Evolutionary conservation across 768 basidiomycete genomes (phyloP), one percentile per base, ranked within the genome.

Genomic region (Suillus spraguei): DNA sequence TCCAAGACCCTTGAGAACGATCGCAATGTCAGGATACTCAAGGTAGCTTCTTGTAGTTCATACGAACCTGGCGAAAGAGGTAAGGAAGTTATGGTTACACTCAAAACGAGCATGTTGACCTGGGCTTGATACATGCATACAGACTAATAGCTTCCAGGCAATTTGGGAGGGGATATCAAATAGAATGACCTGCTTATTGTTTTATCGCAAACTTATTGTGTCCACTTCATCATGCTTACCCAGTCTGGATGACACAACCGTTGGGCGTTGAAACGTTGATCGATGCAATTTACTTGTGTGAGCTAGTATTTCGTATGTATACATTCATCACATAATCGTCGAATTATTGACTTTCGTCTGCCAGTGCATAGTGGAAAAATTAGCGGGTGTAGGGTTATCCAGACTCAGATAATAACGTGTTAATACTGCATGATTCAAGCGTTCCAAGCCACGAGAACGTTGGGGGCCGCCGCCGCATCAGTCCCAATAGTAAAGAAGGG

Each of bases 21-120:
- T 36, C 36, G 76, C 77, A 60, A 86, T 79, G 62, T 85, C 81
- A 14, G 78, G 79, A 64, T 80, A 83, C 63, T 85, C 83, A 58
- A 84, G 78, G 67, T 24, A 80, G 47, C 13, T 69, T 69, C 59
- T 79, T 77, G 69, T 68, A 68, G 62, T 75, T 76, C 54, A 80
- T 65, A 1, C 68, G 53, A 68, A 66, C 46, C 74, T 74, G 39
- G 14, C 14, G 7, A 24, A 36, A 59, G 42, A 59, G 39, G 42
- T 59, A 4, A 44, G n/a, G 20, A n/a, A 28, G 33, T n/a, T 20
- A 4, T 33, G 9, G 36, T 14, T 6, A 41, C 39, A 28, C 20
- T 32, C 46, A 32, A 7, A 10, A 11, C 10, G 1, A 10, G 47
- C 36, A 41, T 9, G 62, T 60, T 22, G 3, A 67, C 78, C 75